Conservation (phyloP, 2,329 filamentous ascomycete species). For the Thermothelomyces thermophilus region DNA sequence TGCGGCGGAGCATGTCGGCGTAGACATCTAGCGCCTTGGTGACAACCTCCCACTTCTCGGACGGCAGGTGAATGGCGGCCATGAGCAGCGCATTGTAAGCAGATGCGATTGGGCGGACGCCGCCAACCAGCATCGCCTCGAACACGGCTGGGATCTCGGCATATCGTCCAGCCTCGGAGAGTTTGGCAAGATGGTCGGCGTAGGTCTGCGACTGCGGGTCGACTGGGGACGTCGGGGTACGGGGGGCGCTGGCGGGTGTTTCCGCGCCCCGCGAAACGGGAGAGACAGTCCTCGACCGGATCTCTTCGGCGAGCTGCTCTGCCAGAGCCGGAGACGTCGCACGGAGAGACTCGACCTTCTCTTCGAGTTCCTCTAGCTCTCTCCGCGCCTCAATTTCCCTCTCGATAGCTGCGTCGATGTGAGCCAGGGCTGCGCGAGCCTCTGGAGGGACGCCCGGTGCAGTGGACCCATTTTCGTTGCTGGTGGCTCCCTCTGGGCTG, state of each 20-base stretch:
- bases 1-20: slow-evolving; percentile 87
- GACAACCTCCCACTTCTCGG: slow-evolving; percentile 73
- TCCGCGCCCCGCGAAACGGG: slow-evolving; percentile 36
- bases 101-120: slow-evolving; percentile 69
- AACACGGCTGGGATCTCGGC: slow-evolving; percentile 86
- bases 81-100: slow-evolving; percentile 90
- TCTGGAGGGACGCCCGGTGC: slow-evolving; percentile 24
- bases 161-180: slow-evolving; percentile 67
- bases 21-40: slow-evolving; percentile 93
- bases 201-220: slow-evolving; percentile 63
- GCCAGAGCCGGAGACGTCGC: slow-evolving; percentile 29
- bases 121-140: slow-evolving; percentile 78
- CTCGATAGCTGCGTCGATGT: slow-evolving; percentile 79
- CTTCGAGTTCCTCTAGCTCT: slow-evolving; percentile 39
- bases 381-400: slow-evolving; percentile 61
- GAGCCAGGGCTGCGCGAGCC: slow-evolving; percentile 49
- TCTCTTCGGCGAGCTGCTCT: slow-evolving; percentile 31
- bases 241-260: slow-evolving; percentile 43
- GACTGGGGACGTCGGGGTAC: slow-evolving; percentile 53
- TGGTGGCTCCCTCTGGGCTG: slow-evolving; percentile 28
- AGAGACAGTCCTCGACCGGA: slow-evolving; percentile 36
- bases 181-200: slow-evolving; percentile 69
- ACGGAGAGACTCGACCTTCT: slow-evolving; percentile 37
- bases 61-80: slow-evolving; percentile 76
- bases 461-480: slow-evolving; percentile 18